Percentiles rank a stretch among this genome's conserved stretches.
Conservation (phyloP, 2,329 filamentous ascomycete species). For the Alternaria sp. region DNA sequence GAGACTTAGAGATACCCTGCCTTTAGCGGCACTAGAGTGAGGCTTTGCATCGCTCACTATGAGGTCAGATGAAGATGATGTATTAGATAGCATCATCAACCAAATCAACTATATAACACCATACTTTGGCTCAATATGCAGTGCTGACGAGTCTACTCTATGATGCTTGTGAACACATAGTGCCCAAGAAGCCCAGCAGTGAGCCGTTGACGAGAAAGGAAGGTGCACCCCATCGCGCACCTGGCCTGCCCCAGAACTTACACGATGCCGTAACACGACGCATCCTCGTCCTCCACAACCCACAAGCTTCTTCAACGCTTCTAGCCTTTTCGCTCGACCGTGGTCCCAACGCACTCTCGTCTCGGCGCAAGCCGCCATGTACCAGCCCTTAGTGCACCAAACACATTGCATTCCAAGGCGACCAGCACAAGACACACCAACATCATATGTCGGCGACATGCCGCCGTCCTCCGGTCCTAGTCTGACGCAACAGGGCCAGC, state of each 20-base stretch:
- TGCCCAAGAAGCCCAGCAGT: neutral
- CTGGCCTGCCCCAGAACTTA: neutral
- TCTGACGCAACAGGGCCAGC: neutral
- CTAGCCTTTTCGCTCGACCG: constrained; percentile 3
- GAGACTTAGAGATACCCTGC: constrained; percentile 37
- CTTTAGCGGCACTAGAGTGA: constrained; percentile 28
- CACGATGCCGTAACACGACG: constrained; percentile 4
- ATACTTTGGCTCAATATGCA: neutral
- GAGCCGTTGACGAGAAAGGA: neutral
- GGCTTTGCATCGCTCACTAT: constrained; percentile 26
- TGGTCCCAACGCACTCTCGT: constrained; percentile 3
- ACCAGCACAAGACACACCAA: constrained; percentile 1
- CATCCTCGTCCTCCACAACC: neutral
- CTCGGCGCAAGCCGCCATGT: constrained; percentile 15
- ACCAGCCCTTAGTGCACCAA: constrained; percentile 8
- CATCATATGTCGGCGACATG: constrained; percentile 10
- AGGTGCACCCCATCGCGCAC: constrained; percentile 6
- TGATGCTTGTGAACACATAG: neutral
- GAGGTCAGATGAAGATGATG: constrained; percentile 31
- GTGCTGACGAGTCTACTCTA: neutral
- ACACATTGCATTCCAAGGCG: neutral
- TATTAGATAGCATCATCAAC: constrained; percentile 5
- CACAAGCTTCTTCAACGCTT: constrained; percentile 17
- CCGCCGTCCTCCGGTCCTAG: constrained; percentile 8
- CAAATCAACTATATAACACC: neutral